A percentile compares a stretch with the other conserved stretches of the same genome.
phyloP scores from a whole-genome alignment of 176 grass and related monocot genomes.

The Eragrostis curvula region DNA sequence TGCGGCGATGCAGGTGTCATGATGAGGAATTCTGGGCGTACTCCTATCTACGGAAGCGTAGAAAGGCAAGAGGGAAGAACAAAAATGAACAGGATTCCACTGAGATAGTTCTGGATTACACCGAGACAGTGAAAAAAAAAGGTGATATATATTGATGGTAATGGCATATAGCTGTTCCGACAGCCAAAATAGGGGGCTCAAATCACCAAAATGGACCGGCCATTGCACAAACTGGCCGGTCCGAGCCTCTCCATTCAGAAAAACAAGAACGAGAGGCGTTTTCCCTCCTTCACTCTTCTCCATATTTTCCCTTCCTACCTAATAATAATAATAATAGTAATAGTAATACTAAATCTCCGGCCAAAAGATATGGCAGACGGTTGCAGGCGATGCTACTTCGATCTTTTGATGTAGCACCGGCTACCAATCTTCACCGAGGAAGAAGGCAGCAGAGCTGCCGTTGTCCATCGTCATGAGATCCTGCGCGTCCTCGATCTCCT shows the following conservation, averaged over 20 bases:
- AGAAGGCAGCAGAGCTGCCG: not conserved
- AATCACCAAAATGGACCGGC: conserved; percentile 40
- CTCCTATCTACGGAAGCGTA: not conserved
- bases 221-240: conserved; percentile 15
- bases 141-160: conserved; percentile 46
- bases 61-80: not conserved
- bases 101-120: not conserved
- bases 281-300: not conserved
- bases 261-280: conserved; percentile 53
- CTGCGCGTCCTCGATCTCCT: conserved; percentile 55
- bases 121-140: too few species aligned
- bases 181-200: conserved; percentile 22
- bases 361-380: not conserved
- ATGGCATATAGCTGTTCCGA: conserved; percentile 23
- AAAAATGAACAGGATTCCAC: not conserved
- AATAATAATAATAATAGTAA: not conserved
- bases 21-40: not conserved
- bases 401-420: not conserved
- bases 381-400: conserved; percentile 24
- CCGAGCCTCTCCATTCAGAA: conserved; percentile 44
- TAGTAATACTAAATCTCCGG: not conserved
- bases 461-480: conserved; percentile 40
- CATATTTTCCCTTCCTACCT: not conserved
- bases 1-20: not conserved
- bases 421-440: conserved; percentile 28